Conservation (phyloP, 768 basidiomycete species). For the Rhodosporidiobolus sp. region DNA sequence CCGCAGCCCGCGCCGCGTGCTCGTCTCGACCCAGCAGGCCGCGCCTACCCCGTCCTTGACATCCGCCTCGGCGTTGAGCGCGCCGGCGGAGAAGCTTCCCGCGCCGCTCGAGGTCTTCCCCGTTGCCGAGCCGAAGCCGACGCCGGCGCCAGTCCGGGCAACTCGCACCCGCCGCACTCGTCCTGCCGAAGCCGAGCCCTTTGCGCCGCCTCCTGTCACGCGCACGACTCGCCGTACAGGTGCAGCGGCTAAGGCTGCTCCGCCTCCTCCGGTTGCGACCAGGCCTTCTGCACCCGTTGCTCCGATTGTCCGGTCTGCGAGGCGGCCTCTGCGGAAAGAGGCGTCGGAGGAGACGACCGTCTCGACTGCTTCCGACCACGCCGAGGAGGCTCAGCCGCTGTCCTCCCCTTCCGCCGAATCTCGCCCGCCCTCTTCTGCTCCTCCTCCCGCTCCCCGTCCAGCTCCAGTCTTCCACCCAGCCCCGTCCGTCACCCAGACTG, state of each 20-base stretch:
- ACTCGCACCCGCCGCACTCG: background rate
- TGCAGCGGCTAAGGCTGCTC: background rate
- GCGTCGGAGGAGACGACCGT: background rate
- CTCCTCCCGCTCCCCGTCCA: background rate
- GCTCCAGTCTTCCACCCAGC: constrained; percentile 6
- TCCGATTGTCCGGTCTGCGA: background rate
- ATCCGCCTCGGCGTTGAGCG: constrained; percentile 5
- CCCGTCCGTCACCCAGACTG: constrained; percentile 31
- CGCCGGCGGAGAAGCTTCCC: constrained; percentile 11
- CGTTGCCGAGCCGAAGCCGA: background rate
- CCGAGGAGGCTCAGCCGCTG: background rate
- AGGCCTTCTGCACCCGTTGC: background rate
- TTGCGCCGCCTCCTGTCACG: background rate
- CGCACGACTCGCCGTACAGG: constrained; percentile 1
- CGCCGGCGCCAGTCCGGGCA: background rate
- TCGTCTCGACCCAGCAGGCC: background rate
- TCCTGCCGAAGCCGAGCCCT: background rate
- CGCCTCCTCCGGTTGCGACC: background rate
- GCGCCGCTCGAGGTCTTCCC: background rate
- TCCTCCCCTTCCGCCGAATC: background rate
- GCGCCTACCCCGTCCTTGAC: background rate
- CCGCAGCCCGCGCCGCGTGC: constrained; percentile 24
- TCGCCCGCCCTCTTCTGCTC: background rate
- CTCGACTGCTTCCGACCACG: background rate
- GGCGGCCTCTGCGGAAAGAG: background rate